These are phyloP conservation scores for Candida insectalens DNA, from an alignment of 805 yeast species.

Conservation along the genomic window DNA sequence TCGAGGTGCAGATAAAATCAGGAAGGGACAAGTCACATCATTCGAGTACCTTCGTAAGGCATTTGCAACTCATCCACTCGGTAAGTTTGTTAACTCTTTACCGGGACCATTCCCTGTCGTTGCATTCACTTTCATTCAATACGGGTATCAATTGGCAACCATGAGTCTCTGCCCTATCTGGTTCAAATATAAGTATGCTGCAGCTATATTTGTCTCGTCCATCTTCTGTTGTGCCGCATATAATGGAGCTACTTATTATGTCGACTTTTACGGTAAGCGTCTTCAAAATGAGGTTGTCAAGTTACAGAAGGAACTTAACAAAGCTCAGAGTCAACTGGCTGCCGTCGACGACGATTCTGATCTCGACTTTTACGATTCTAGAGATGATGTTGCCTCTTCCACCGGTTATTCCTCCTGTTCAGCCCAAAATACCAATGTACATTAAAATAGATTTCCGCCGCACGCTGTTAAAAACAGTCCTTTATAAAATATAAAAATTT, in stretches of 20 bases:
- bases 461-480: slow-evolving; percentile 1
- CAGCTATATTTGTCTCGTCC: slow-evolving; percentile 54
- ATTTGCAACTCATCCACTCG: slow-evolving; percentile 55
- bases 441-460: neutral
- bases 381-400: too few species aligned
- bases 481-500: slow-evolving; percentile 1
- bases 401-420: too few species aligned
- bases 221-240: slow-evolving; percentile 78
- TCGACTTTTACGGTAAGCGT: slow-evolving; percentile 85
- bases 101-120: slow-evolving; percentile 83
- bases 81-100: slow-evolving; percentile 67
- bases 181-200: slow-evolving; percentile 59
- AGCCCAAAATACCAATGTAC: neutral
- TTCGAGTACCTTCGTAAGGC: slow-evolving; percentile 75
- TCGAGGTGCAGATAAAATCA: slow-evolving; percentile 66
- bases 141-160: slow-evolving; percentile 73
- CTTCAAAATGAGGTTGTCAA: slow-evolving; percentile 77
- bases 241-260: slow-evolving; percentile 92
- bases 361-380: too few species aligned
- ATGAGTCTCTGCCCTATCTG: slow-evolving; percentile 89
- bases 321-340: slow-evolving; percentile 33
- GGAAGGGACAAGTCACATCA: slow-evolving; percentile 78
- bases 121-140: slow-evolving; percentile 81
- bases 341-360: slow-evolving; percentile 1
- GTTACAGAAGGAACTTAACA: slow-evolving; percentile 61